Percentiles rank a stretch among this genome's conserved stretches.
phyloP scores from a whole-genome alignment of 129 eudicot species.

The Artemisia argyi region DNA sequence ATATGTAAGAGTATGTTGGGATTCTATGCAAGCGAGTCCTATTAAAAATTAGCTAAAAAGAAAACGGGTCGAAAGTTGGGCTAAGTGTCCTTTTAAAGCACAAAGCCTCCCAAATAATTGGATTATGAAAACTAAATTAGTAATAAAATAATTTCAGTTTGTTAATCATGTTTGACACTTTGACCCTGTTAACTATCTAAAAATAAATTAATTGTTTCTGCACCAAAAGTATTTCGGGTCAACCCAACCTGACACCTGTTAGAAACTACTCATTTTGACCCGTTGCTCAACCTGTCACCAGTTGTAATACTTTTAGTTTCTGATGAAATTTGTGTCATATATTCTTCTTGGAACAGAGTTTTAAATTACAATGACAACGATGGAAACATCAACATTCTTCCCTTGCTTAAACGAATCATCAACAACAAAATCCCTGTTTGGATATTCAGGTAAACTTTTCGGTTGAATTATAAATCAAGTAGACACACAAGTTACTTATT shows the following conservation, averaged over 20 bases:
- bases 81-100: background rate
- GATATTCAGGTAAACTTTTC: slow-evolving; percentile 77
- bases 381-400: slow-evolving; percentile 78
- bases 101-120: background rate
- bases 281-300: background rate
- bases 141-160: too few species aligned
- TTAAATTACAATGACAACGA: slow-evolving; percentile 63
- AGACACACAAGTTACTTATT: slow-evolving; percentile 6
- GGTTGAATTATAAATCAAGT: background rate
- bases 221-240: too few species aligned
- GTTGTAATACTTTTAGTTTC: too few species aligned
- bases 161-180: too few species aligned
- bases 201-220: too few species aligned
- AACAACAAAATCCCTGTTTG: slow-evolving; percentile 64
- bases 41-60: background rate
- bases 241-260: too few species aligned
- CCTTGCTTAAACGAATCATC: slow-evolving; percentile 73
- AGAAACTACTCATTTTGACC: background rate
- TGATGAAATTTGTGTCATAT: background rate
- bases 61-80: background rate
- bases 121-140: too few species aligned
- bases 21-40: too few species aligned
- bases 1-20: too few species aligned
- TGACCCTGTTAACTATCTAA: too few species aligned
- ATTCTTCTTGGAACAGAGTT: slow-evolving; percentile 36